These are phyloP conservation scores for Yarrowia porcina DNA, from an alignment of 805 yeast species.

Conservation along the genomic window DNA sequence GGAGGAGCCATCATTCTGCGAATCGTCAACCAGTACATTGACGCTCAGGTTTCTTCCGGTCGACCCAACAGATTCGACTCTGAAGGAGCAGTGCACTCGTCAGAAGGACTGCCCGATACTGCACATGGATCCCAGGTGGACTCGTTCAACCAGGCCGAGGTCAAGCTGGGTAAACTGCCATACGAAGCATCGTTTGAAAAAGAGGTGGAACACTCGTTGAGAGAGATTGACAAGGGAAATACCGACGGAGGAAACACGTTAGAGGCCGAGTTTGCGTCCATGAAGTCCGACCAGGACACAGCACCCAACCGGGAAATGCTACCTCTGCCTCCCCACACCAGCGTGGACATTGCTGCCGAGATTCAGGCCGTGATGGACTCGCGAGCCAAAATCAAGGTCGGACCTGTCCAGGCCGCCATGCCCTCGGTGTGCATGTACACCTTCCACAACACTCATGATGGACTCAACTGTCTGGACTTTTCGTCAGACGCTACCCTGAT, in stretches of 20 bases:
- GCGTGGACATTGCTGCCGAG: slow-evolving; percentile 74
- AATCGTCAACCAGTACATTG: slow-evolving; percentile 78
- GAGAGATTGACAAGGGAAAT: slow-evolving; percentile 57
- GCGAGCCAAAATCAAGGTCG: slow-evolving; percentile 66
- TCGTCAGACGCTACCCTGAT: slow-evolving; percentile 81
- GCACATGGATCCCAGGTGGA: slow-evolving; percentile 46
- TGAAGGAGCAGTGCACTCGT: slow-evolving; percentile 43
- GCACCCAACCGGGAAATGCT: slow-evolving; percentile 71
- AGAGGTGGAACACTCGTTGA: slow-evolving; percentile 81
- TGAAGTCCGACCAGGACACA: slow-evolving; percentile 45
- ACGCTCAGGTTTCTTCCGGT: slow-evolving; percentile 39
- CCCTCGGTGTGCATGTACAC: slow-evolving; percentile 98
- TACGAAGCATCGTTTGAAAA: slow-evolving; percentile 77
- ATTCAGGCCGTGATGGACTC: slow-evolving; percentile 78
- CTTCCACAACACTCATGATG: slow-evolving; percentile 90
- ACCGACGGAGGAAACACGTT: slow-evolving; percentile 42
- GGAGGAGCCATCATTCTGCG: slow-evolving; percentile 89
- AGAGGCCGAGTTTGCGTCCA: slow-evolving; percentile 63
- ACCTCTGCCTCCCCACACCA: slow-evolving; percentile 83
- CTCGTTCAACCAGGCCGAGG: slow-evolving; percentile 64
- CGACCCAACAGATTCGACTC: slow-evolving; percentile 38
- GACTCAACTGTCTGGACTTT: slow-evolving; percentile 80
- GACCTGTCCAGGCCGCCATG: slow-evolving; percentile 62
- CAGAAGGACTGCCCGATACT: slow-evolving; percentile 41
- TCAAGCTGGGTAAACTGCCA: slow-evolving; percentile 80